phyloP scores from a whole-genome alignment of 2,329 filamentous ascomycete genomes.

The Sarocladium kiliense region DNA sequence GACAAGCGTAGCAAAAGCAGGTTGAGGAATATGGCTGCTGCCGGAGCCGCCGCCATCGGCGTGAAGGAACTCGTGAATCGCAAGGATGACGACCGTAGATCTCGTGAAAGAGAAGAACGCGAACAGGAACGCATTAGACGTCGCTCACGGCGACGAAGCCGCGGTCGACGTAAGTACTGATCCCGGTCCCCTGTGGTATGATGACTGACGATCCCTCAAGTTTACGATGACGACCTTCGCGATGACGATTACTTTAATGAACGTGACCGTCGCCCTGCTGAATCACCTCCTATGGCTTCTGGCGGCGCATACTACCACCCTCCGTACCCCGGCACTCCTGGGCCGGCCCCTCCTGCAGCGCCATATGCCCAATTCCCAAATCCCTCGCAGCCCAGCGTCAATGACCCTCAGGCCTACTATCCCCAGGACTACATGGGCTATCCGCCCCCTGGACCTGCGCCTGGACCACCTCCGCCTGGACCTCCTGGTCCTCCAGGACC shows the following conservation, averaged over 20 bases:
- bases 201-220: slow-evolving; percentile 12
- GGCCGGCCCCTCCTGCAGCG: slow-evolving; percentile 15
- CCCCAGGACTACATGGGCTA: slow-evolving; percentile 38
- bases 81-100: slow-evolving; percentile 16
- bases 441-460: slow-evolving; percentile 24
- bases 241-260: slow-evolving; percentile 30
- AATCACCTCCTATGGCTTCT: slow-evolving; percentile 44
- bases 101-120: slow-evolving; percentile 9
- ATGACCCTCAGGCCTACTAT: slow-evolving; percentile 36
- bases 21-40: slow-evolving; percentile 50
- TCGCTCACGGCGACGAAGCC: not conserved
- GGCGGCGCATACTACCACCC: slow-evolving; percentile 44
- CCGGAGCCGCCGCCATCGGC: slow-evolving; percentile 57
- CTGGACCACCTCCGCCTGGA: slow-evolving; percentile 22
- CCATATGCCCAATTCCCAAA: slow-evolving; percentile 34
- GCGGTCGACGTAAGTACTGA: not conserved
- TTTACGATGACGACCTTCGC: slow-evolving; percentile 24
- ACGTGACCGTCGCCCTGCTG: slow-evolving; percentile 15
- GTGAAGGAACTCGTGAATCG: slow-evolving; percentile 54
- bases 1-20: slow-evolving; percentile 49
- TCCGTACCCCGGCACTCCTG: slow-evolving; percentile 30
- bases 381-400: slow-evolving; percentile 22
- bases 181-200: not conserved
- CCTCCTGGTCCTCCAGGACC: slow-evolving; percentile 20
- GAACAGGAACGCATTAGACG: slow-evolving; percentile 9